A percentile compares a stretch with the other conserved stretches of the same genome.
Evolutionary conservation across 108 stramenopile genomes (phyloP).

Genomic region (Skeletonema menzelii): DNA sequence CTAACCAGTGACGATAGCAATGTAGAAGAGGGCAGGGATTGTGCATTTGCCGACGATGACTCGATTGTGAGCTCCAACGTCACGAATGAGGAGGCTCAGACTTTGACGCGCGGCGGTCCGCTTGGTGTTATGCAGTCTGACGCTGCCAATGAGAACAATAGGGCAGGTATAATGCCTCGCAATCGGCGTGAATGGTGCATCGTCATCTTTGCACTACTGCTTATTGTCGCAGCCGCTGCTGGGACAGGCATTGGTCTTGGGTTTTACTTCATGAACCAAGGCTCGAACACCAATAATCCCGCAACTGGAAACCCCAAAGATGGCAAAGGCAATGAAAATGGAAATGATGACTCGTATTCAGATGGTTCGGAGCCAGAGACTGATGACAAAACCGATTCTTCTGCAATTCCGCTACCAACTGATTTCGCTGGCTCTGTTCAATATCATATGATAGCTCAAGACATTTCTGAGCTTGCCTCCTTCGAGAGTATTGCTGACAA

Average conservation of each 20-base stretch:
- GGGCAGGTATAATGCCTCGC: constrained; percentile 29
- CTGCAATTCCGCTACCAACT: neutral
- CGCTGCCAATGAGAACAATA: neutral
- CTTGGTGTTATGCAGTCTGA: neutral
- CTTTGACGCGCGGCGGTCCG: neutral
- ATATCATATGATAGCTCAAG: constrained; percentile 30
- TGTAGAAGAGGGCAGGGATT: neutral
- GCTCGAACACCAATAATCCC: neutral
- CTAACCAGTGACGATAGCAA: neutral
- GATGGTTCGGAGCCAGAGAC: neutral
- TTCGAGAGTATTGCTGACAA: constrained; percentile 10
- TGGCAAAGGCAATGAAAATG: neutral
- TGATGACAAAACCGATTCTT: neutral
- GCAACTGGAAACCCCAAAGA: neutral
- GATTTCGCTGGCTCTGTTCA: constrained; percentile 30
- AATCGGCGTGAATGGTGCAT: constrained; percentile 37
- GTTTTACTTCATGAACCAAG: constrained; percentile 12
- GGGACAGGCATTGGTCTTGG: constrained; percentile 38
- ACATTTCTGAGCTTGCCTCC: constrained; percentile 23
- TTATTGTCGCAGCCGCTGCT: constrained; percentile 20
- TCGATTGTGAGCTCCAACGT: constrained; percentile 32
- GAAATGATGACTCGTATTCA: neutral
- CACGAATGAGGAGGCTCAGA: constrained; percentile 4
- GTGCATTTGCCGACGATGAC: constrained; percentile 36
- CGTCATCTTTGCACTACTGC: constrained; percentile 17